A percentile compares a stretch with the other conserved stretches of the same genome.
Evolutionary conservation across 2,329 filamentous ascomycete species (phyloP).

Genomic region (Sporothrix inflata): DNA sequence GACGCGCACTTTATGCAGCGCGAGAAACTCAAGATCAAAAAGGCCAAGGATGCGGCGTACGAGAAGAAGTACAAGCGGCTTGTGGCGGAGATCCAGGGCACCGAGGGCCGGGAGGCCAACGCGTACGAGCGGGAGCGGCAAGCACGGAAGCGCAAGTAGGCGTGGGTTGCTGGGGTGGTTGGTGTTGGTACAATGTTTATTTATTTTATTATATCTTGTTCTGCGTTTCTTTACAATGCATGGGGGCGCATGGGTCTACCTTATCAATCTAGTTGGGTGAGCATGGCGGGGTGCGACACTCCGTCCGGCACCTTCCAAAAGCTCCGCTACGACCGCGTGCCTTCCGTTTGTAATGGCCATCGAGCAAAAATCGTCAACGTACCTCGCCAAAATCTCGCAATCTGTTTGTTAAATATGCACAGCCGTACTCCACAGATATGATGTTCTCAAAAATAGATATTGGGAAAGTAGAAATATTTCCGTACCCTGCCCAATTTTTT

Average conservation of each 20-base stretch:
- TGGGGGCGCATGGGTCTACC: constrained; percentile 12
- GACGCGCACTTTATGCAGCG: constrained; percentile 92
- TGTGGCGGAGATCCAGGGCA: constrained; percentile 91
- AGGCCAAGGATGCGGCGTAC: constrained; percentile 88
- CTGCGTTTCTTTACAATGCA: neutral
- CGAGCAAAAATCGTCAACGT: no score
- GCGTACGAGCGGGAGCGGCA: constrained; percentile 86
- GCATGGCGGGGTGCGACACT: no score
- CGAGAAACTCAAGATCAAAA: constrained; percentile 89
- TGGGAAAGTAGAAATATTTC: no score
- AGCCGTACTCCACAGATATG: no score
- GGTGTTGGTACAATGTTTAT: constrained; percentile 6
- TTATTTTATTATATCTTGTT: neutral
- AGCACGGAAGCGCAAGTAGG: constrained; percentile 64
- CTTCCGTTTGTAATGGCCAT: no score
- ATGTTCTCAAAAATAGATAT: no score
- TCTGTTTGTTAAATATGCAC: no score
- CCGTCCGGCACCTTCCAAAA: no score
- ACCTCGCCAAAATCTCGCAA: no score
- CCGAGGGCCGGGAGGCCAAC: constrained; percentile 86
- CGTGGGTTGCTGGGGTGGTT: neutral
- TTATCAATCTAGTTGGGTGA: no score
- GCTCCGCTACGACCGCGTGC: no score
- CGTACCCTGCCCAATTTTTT: no score
- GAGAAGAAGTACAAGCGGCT: constrained; percentile 94